phyloP scores from a whole-genome alignment of 371 early-diverging fungal species.

The Capillidium rhysosporum region DNA sequence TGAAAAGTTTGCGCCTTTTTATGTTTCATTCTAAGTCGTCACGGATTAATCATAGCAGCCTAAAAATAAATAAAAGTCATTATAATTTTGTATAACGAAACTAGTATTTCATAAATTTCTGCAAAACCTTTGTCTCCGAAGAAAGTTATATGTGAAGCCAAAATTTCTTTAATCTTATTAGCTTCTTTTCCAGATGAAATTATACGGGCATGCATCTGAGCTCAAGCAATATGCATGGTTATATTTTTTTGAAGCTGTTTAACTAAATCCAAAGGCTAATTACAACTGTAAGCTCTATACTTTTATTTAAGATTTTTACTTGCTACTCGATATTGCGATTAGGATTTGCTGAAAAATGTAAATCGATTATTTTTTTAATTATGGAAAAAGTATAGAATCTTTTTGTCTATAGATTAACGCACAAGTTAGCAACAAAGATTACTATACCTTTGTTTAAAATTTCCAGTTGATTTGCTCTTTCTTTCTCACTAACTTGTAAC shows the following conservation, averaged over 20 bases:
- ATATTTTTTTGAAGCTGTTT: constrained; percentile 71
- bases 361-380: constrained; percentile 91
- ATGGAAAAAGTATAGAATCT: constrained; percentile 88
- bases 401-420: constrained; percentile 87
- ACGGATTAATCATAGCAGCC: constrained; percentile 80
- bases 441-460: constrained; percentile 76
- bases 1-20: constrained; percentile 24
- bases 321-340: constrained; percentile 68
- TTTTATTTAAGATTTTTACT: constrained; percentile 5
- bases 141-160: constrained; percentile 40
- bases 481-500: constrained; percentile 87
- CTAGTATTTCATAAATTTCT: constrained; percentile 63
- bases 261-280: constrained; percentile 47
- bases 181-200: constrained; percentile 60
- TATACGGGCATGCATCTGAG: constrained; percentile 78
- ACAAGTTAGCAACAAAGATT: constrained; percentile 77
- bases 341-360: constrained; percentile 76
- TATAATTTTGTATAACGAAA: constrained; percentile 7
- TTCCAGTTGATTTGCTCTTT: constrained; percentile 68
- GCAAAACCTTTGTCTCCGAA: constrained; percentile 77
- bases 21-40: constrained; percentile 60
- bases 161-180: constrained; percentile 63
- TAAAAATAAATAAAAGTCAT: constrained; percentile 14
- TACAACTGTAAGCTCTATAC: background rate
- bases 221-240: constrained; percentile 75